These are phyloP conservation scores for Megacollybia marginata DNA, from an alignment of 768 basidiomycete genomes.

Conservation along the genomic window DNA sequence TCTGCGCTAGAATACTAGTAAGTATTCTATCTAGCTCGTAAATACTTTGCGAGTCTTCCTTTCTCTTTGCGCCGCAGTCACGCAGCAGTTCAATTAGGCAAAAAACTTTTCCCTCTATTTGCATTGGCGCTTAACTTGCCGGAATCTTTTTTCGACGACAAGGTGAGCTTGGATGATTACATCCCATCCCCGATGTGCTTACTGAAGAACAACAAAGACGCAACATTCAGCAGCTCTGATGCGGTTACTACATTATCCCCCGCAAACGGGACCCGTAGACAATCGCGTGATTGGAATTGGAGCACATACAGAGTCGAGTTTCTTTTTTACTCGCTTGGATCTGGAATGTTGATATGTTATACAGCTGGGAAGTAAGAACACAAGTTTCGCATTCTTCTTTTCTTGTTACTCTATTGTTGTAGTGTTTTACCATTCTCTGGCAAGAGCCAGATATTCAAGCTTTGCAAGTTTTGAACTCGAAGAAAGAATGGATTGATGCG, in stretches of 20 bases:
- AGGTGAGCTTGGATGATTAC: constrained; percentile 26
- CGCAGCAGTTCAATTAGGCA: constrained; percentile 44
- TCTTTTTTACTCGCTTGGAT: not conserved
- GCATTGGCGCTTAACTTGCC: constrained; percentile 58
- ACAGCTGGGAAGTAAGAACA: constrained; percentile 33
- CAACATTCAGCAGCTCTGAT: constrained; percentile 56
- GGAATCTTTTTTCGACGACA: constrained; percentile 59
- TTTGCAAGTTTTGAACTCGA: constrained; percentile 74
- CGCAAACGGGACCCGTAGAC: constrained; percentile 53
- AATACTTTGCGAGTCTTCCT: not conserved
- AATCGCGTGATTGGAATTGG: constrained; percentile 77
- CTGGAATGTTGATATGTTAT: not conserved
- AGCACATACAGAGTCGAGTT: constrained; percentile 68
- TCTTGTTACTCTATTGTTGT: not conserved
- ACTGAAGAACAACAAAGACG: constrained; percentile 30
- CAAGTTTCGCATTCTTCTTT: not conserved
- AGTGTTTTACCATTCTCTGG: constrained; percentile 88
- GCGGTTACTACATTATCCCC: constrained; percentile 70
- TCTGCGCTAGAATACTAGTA: constrained; percentile 63
- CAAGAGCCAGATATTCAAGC: constrained; percentile 69
- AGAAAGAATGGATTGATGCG: constrained; percentile 77
- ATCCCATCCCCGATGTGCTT: not conserved
- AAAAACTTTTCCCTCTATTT: constrained; percentile 58
- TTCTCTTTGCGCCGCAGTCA: constrained; percentile 28
- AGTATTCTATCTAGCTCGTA: not conserved